Evolutionary conservation across 768 basidiomycete genomes (phyloP), one percentile per base, ranked within the genome.

Genomic region (Pleurotus citrinopileatus): DNA sequence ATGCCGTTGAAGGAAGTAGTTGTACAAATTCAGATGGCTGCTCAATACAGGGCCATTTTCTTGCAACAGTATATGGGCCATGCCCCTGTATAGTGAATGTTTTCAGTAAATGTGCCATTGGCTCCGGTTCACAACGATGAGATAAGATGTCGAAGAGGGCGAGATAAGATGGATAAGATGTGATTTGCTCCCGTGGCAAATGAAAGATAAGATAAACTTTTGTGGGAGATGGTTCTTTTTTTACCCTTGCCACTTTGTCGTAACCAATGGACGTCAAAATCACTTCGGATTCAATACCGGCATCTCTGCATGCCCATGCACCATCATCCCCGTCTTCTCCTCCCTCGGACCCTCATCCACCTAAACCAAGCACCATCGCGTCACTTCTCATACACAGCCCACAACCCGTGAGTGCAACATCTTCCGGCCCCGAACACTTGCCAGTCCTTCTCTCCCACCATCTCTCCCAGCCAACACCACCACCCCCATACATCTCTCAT

Each of bases 221-320:
- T n/a, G n/a, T n/a, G n/a, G n/a, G n/a, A n/a, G n/a, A n/a, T n/a
- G n/a, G n/a, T n/a, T n/a, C n/a, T n/a, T 12, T 17, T 36, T 19
- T 32, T 32, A n/a, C 17, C 28, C 34, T 22, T 36, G 34, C 32
- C 29, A n/a, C 48, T 51, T 37, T 10, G 19, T n/a, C 29, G 6
- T 25, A 26, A 51, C 48, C 34, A 51, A 51, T 51, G 48, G 48
- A 51, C 34, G 34, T 25, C 43, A 44, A 44, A 44, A 22, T 25
- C 22, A 12, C 12, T 20, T 51, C 48, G 48, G 48, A 38, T 34
- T 25, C 34, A 36, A 38, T 51, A 36, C 32, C 34, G 48, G 48
- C 32, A 37, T 19, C 48, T 51, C 34, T 51, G 32, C 29, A 19
- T 22, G 45, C 28, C 22, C 29, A 19, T 22, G 45, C 28, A n/a